These are phyloP conservation scores for Ceratocystis cacaofunesta DNA, from an alignment of 2,329 filamentous ascomycete genomes.

Conservation along the genomic window DNA sequence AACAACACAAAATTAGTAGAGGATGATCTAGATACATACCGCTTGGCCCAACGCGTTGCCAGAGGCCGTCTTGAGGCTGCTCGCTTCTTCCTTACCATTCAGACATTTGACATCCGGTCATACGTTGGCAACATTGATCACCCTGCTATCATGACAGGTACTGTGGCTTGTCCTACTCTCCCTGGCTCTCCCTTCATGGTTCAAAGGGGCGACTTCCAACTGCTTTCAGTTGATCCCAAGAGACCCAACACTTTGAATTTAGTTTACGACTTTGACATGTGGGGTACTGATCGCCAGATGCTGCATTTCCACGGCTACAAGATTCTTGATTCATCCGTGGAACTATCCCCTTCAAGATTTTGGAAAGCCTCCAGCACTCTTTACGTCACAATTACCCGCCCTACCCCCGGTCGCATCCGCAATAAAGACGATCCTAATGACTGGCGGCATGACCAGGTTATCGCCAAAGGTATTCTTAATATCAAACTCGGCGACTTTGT, in stretches of 20 bases:
- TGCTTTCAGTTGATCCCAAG: constrained; percentile 39
- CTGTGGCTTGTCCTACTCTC: constrained; percentile 41
- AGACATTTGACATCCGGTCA: constrained; percentile 37
- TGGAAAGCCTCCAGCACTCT: constrained; percentile 49
- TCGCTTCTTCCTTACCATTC: constrained; percentile 43
- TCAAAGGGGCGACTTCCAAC: constrained; percentile 39
- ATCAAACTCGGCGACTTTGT: constrained; percentile 40
- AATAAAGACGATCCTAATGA: constrained; percentile 25
- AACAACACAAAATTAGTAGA: constrained; percentile 25
- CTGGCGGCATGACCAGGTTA: constrained; percentile 29
- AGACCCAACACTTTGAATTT: constrained; percentile 44
- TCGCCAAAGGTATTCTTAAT: constrained; percentile 46
- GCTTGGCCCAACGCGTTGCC: constrained; percentile 37
- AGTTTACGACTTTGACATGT: constrained; percentile 47
- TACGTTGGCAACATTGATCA: constrained; percentile 35
- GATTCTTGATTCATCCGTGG: constrained; percentile 44
- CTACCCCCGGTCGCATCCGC: constrained; percentile 17
- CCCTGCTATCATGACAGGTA: constrained; percentile 41
- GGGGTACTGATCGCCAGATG: constrained; percentile 34
- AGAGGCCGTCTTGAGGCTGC: constrained; percentile 40
- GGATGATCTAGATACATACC: constrained; percentile 37
- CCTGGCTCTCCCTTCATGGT: constrained; percentile 46
- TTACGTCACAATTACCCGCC: constrained; percentile 42
- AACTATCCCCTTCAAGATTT: constrained; percentile 39
- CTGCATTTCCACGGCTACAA: constrained; percentile 50